These are phyloP conservation scores for Pueraria montana DNA, from an alignment of 306 rosid genomes.

Conservation along the genomic window DNA sequence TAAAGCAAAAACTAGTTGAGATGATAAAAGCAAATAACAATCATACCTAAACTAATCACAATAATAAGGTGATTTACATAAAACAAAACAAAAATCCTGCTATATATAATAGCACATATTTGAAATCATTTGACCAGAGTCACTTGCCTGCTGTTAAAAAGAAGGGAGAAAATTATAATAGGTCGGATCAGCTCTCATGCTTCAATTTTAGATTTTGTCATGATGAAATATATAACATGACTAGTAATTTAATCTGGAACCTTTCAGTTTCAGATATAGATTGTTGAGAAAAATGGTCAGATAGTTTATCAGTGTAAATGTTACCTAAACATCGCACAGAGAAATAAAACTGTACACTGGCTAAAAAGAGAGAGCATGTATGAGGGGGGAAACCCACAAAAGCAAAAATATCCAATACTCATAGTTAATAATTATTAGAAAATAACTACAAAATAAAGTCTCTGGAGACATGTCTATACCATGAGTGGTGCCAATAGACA, in stretches of 20 bases:
- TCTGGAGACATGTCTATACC: conserved; percentile 54
- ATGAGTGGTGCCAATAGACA: conserved; percentile 54
- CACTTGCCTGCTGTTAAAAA: background rate
- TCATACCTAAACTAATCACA: background rate
- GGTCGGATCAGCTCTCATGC: conserved; percentile 12
- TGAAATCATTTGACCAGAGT: conserved; percentile 33
- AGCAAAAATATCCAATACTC: background rate
- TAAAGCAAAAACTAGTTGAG: no score
- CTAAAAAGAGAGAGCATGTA: background rate
- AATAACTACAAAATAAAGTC: conserved; percentile 32
- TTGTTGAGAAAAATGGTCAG: conserved; percentile 1
- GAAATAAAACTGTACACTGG: conserved; percentile 20
- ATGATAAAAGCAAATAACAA: conserved; percentile 9
- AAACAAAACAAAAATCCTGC: background rate
- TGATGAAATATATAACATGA: conserved; percentile 25
- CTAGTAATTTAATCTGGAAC: conserved; percentile 18
- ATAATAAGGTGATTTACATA: conserved; percentile 7
- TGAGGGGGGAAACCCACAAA: background rate
- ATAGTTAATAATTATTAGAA: conserved; percentile 21
- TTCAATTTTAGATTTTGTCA: conserved; percentile 32
- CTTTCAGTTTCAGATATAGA: conserved; percentile 7
- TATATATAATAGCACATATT: conserved; percentile 15
- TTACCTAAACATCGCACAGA: background rate
- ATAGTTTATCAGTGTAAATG: background rate
- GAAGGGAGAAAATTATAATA: conserved; percentile 29